Evolutionary conservation across 176 grass and related monocot genomes (phyloP).

Genomic region (Thalia dealbata): DNA sequence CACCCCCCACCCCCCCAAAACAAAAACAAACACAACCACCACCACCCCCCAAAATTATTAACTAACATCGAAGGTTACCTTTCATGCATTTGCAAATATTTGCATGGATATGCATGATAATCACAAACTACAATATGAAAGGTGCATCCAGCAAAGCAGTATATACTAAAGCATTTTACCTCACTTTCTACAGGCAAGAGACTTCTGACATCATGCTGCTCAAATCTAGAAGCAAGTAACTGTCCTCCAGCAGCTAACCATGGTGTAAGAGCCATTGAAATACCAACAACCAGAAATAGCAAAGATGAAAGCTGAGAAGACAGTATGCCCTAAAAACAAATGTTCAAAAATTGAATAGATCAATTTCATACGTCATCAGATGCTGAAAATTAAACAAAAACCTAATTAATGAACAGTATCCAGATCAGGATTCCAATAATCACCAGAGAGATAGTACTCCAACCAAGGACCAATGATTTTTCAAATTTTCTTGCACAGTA

Average conservation of each 20-base stretch:
- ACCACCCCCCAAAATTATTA: no score
- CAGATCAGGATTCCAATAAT: no score
- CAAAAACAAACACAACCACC: no score
- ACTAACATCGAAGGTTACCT: no score
- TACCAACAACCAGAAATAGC: constrained; percentile 88
- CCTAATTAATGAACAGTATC: not conserved
- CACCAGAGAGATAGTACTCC: no score
- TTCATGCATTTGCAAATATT: no score
- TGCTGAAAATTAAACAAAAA: not conserved
- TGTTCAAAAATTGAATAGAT: not conserved
- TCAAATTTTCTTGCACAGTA: not conserved
- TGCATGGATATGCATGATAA: no score
- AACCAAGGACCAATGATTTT: not conserved
- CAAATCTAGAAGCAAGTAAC: constrained; percentile 87
- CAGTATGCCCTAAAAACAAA: constrained; percentile 61
- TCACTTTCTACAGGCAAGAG: constrained; percentile 95
- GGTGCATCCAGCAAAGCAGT: not conserved
- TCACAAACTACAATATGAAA: no score
- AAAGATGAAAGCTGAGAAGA: constrained; percentile 80
- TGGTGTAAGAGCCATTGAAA: constrained; percentile 98
- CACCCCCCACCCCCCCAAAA: no score
- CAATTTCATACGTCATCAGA: not conserved
- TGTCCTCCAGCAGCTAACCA: constrained; percentile 89
- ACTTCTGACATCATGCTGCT: constrained; percentile 97
- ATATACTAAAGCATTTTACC: constrained; percentile 32